phyloP scores from a whole-genome alignment of 352 stramenopile genomes.

The Globisporangium abappressorium region DNA sequence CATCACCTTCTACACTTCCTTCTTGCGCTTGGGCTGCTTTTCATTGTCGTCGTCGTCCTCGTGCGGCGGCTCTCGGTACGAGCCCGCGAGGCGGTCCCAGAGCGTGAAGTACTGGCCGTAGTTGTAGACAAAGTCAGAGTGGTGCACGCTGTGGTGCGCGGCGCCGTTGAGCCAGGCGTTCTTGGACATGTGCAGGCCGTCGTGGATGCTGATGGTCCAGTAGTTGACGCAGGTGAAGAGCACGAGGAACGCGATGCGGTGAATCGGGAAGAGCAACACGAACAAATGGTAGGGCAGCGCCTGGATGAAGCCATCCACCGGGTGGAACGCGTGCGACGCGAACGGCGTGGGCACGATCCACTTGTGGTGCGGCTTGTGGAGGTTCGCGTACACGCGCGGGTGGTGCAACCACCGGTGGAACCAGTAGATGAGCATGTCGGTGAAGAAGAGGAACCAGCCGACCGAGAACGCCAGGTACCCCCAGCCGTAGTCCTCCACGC shows the following conservation, averaged over 20 bases:
- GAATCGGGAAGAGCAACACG: constrained; percentile 60
- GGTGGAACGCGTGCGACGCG: constrained; percentile 70
- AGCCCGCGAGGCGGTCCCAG: constrained; percentile 66
- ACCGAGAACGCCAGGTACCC: constrained; percentile 44
- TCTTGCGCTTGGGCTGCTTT: constrained; percentile 2
- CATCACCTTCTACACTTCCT: background rate
- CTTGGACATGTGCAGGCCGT: constrained; percentile 49
- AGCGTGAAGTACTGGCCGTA: constrained; percentile 77
- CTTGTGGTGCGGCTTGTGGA: constrained; percentile 81
- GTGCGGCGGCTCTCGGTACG: constrained; percentile 47
- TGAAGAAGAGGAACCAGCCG: constrained; percentile 64
- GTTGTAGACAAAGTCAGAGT: constrained; percentile 70
- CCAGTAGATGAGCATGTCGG: constrained; percentile 83
- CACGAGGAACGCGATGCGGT: constrained; percentile 54
- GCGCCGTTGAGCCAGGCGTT: constrained; percentile 67
- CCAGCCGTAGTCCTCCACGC: constrained; percentile 39
- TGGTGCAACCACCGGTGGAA: constrained; percentile 74
- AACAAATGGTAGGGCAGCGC: constrained; percentile 68
- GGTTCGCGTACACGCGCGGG: constrained; percentile 48
- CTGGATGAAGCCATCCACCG: constrained; percentile 70
- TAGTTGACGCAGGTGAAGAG: constrained; percentile 67
- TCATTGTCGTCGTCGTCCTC: constrained; percentile 5
- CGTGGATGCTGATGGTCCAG: constrained; percentile 82
- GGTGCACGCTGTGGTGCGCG: constrained; percentile 62
- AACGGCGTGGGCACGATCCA: constrained; percentile 73